Evolutionary conservation across 2,329 filamentous ascomycete genomes (phyloP).

Genomic region (Tetracladium maxilliforme): DNA sequence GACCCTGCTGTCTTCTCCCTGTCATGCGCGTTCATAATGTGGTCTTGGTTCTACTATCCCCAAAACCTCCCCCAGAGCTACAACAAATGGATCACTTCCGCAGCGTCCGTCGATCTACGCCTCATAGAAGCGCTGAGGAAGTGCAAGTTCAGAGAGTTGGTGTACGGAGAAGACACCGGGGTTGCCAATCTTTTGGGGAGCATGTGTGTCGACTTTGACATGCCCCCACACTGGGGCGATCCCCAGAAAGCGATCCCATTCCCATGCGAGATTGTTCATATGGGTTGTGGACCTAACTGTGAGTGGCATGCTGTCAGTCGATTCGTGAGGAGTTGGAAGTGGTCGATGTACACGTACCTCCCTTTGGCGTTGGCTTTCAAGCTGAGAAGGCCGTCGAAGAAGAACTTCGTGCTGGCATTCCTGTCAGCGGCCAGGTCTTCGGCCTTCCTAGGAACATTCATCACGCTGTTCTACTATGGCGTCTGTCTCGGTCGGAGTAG

Average conservation of each 20-base stretch:
- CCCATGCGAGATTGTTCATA: conserved; percentile 74
- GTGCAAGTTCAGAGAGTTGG: conserved; percentile 44
- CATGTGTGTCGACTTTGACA: conserved; percentile 59
- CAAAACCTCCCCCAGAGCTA: conserved; percentile 57
- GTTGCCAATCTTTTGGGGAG: conserved; percentile 50
- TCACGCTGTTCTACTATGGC: conserved; percentile 70
- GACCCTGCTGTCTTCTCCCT: conserved; percentile 58
- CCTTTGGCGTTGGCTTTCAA: conserved; percentile 57
- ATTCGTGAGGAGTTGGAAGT: conserved; percentile 54
- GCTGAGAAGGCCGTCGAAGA: conserved; percentile 29
- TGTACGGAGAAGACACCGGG: conserved; percentile 61
- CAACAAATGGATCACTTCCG: conserved; percentile 68
- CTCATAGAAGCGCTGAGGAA: conserved; percentile 61
- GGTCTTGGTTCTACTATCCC: conserved; percentile 73
- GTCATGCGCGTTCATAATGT: conserved; percentile 70
- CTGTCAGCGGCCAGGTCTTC: conserved; percentile 55
- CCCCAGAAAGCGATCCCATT: conserved; percentile 55
- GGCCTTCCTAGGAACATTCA: conserved; percentile 63
- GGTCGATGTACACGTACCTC: conserved; percentile 63
- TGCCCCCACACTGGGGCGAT: conserved; percentile 60
- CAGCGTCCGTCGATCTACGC: conserved; percentile 59
- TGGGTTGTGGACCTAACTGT: conserved; percentile 59
- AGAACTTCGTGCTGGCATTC: conserved; percentile 30
- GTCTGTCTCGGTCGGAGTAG: conserved; percentile 66
- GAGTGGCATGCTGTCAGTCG: conserved; percentile 59